Base-by-base conservation (phyloP, 768 basidiomycete genomes). In the Psilocybe azurescens region DNA sequence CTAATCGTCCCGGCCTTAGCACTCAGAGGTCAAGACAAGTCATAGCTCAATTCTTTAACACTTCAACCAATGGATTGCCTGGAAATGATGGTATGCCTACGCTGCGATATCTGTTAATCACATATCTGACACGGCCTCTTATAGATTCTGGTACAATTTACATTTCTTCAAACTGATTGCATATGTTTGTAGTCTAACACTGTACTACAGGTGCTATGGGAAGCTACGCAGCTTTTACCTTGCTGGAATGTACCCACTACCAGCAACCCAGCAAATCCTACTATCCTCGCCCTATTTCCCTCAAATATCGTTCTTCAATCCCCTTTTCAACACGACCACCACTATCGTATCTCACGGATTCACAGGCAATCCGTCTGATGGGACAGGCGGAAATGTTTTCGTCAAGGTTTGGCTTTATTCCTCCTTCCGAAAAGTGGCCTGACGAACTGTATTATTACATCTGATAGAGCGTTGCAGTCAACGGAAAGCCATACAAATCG, bases 221-320 rank as follows among this genome's bases (percentile, higher is more conserved):
- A 9, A 85, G 84, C 63, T 89, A 84, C 59, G 85, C 79, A 2
- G 76, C 80, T 2, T 89, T 87, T 85, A 84, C 67, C 76, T 88
- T 4, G 78, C 80, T 0, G 88, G 88, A 2, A 67, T 89, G 70
- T 89, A 89, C 64, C 88, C 87, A 7, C 72, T 89, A 2, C 87
- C 88, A 0, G 85, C 86, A 16, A 89, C 88, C 0, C 73, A 75
- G 18, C 88, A 88, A 64, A 75, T 83, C 69, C 78, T 89, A 2
- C 75, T 89, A 3, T 84, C 86, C 5, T 88, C 87, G 6, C 85
- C 88, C 0, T 87, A 79, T 74, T 89, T 89, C 78, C 82, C 78
- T 0, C 71, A 80, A 56, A 80, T 89, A 50, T 84, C 86, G 0
- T 87, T 88, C 75, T 82, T 75, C 72, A 89, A 88, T 71, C 87